Base-by-base conservation (phyloP, 1,284 basidiomycete genomes). In the Cutaneotrichosporon curvatum region DNA sequence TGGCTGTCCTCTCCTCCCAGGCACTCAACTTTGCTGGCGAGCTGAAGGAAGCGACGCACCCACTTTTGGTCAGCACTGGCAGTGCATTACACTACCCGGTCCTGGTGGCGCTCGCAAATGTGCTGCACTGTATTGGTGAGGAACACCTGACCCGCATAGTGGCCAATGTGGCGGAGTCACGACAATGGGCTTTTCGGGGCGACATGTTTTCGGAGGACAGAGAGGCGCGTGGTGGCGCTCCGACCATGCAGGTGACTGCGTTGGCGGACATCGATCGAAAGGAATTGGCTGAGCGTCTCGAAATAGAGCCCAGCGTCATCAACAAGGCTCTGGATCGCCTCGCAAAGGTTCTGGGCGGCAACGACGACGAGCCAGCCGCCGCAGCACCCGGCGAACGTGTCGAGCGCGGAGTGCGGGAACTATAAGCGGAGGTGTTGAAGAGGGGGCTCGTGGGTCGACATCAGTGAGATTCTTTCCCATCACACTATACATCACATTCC, bases 1-100 rank as follows among this genome's bases (percentile, higher is more conserved):
- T 58, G 7, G 59, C 62, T 7, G 47, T 48, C 12, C 35, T 35
- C 16, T 48, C 57, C 5, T 49, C 58, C 1, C 60, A 65, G 32
- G 64, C 59, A 4, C 54, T 61, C 18, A 9, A 44, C 3, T 43
- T 43, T n/a, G 57, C 55, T 2, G 51, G 48, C 2, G 34, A 21
- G 31, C 7, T 5, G 9, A 18, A 40, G 47, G 50, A 51, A 22
- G 28, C 50, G 15, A 39, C 42, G 10, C 46, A 43, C 21, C 52
- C 52, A 3, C 40, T 54, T 2, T 23, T 54, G 16, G 30, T 30
- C 18, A 21, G 30, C 9, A 46, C 40, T 3, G 36, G 42, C 3
- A n/a, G 20, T 9, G 48, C 40, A n/a, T 34, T 50, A 18, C 48
- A 50, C 31, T 44, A 54, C 16, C 52, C 52, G 15, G 38, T 54